A percentile compares a stretch with the other conserved stretches of the same genome.
phyloP scores from a whole-genome alignment of 805 yeast genomes.

The Pichia nanzhaoensis region DNA sequence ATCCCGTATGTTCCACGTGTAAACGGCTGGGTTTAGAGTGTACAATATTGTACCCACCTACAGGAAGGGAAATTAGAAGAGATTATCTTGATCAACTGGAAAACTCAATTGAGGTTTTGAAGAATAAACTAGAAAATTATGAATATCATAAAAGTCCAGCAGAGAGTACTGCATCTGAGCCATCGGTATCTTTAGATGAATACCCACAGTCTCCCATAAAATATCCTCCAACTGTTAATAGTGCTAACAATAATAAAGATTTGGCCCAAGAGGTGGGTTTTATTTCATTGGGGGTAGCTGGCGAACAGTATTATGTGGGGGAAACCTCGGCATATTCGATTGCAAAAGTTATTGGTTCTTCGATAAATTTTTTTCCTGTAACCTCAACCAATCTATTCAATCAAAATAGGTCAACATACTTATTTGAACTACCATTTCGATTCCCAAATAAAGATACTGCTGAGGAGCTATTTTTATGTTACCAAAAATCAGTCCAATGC shows the following conservation, averaged over 20 bases:
- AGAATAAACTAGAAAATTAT: slow-evolving; percentile 1
- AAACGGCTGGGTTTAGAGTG: slow-evolving; percentile 36
- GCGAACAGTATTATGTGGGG: slow-evolving; percentile 27
- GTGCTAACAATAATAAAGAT: slow-evolving; percentile 10
- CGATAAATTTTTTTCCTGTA: slow-evolving; percentile 17
- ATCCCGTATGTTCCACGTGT: slow-evolving; percentile 43
- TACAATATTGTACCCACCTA: slow-evolving; percentile 41
- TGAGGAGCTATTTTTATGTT: slow-evolving; percentile 17
- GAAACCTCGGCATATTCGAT: slow-evolving; percentile 30
- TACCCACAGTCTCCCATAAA: not conserved
- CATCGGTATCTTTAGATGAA: not conserved
- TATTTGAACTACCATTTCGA: slow-evolving; percentile 14
- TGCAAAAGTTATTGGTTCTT: slow-evolving; percentile 25
- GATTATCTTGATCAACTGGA: slow-evolving; percentile 41
- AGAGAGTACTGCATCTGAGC: not conserved
- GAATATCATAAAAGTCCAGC: not conserved
- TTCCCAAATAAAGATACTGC: slow-evolving; percentile 20
- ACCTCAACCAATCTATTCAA: slow-evolving; percentile 3
- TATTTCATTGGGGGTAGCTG: slow-evolving; percentile 27
- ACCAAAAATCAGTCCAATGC: slow-evolving; percentile 28
- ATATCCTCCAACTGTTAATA: slow-evolving; percentile 6
- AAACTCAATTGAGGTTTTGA: slow-evolving; percentile 19
- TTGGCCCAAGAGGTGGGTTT: slow-evolving; percentile 28
- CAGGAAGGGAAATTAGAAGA: slow-evolving; percentile 42
- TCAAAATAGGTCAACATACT: not conserved